A percentile compares a stretch with the other conserved stretches of the same genome.
Evolutionary conservation across 257 asterid species (phyloP).

Genomic region (Solanum tarapatanum): DNA sequence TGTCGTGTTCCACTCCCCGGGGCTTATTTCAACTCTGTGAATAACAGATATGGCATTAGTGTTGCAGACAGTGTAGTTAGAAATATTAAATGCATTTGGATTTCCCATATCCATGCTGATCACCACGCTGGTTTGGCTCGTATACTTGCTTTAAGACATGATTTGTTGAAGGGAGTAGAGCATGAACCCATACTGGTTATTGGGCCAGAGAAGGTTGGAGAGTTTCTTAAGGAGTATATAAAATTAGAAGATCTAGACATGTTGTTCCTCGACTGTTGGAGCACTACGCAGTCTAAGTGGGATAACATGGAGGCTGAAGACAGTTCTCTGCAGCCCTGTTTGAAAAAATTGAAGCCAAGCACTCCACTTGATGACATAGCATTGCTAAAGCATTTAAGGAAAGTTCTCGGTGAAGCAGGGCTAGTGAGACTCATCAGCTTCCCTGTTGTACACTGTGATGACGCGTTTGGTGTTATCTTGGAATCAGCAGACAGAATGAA

Average conservation of each 20-base stretch:
- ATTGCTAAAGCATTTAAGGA: slow-evolving; percentile 31
- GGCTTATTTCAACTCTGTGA: background rate
- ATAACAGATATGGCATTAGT: slow-evolving; percentile 54
- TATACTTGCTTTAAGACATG: slow-evolving; percentile 65
- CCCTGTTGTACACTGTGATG: slow-evolving; percentile 78
- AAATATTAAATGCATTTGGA: slow-evolving; percentile 75
- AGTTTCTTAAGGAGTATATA: slow-evolving; percentile 77
- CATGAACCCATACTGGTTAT: slow-evolving; percentile 66
- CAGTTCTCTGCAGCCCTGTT: background rate
- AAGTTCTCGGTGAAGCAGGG: slow-evolving; percentile 51
- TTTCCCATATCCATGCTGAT: slow-evolving; percentile 96
- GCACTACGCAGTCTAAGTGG: slow-evolving; percentile 45
- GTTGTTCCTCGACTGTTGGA: slow-evolving; percentile 72
- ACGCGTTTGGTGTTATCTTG: slow-evolving; percentile 58
- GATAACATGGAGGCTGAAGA: slow-evolving; percentile 23
- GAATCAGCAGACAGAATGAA: slow-evolving; percentile 50
- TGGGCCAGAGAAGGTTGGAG: slow-evolving; percentile 80
- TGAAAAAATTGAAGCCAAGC: slow-evolving; percentile 26
- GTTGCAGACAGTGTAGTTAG: slow-evolving; percentile 69
- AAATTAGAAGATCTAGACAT: slow-evolving; percentile 82
- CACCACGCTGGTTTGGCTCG: slow-evolving; percentile 93
- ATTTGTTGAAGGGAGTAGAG: slow-evolving; percentile 39
- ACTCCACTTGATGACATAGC: slow-evolving; percentile 30
- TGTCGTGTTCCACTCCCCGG: background rate
- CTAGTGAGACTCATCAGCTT: slow-evolving; percentile 53